Evolutionary conservation across 169 alveolate genomes (phyloP), one percentile per base, ranked within the genome.

Genomic region (Eimeria brunetti): DNA sequence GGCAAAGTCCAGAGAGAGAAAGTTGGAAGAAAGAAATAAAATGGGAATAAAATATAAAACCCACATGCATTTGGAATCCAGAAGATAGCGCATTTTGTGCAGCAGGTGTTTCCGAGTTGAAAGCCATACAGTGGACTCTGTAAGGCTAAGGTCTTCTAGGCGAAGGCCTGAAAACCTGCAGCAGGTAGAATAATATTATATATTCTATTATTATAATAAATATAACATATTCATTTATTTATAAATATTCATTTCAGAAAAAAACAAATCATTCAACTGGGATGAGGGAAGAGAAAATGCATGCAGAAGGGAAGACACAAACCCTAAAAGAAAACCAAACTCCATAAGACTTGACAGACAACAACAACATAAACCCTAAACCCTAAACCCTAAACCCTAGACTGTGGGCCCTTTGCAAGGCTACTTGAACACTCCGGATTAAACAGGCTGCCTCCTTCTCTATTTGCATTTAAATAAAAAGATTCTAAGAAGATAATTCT

Each of bases 61-160:
- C 27, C 11, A 94, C 96, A 86, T 95, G 92, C 98, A 97, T 20
- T 98, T 98, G 14, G 96, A 95, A 81, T 97, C 98, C 33, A 97
- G 89, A 44, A 97, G 95, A 83, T 96, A 97, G 27, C 98, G 96
- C 53, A 97, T 84, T 69, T 97, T 97, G 89, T 97, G 94, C n/a
- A 97, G 96, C 14, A 97, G 96, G 58, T 95, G 51, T 41, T 96
- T 96, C 75, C 97, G 96, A 3, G 98, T 97, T 46, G 98, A 96
- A 36, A 97, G 96, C 97, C 98, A 97, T 24, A 97, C 98, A 53
- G 88, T 71, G 3, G 98, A 90, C 7, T 75, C 78, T 27, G 80
- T 53, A 30, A 97, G 97, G 60, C 97, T 98, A 67, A 97, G 88
- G 69, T 97, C 98, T 30, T 98, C 98, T n/a, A 96, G 96, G 75